Percentiles rank a stretch among this genome's conserved stretches.
Evolutionary conservation across 768 basidiomycete genomes (phyloP).

Genomic region (Boletus reticulatus): DNA sequence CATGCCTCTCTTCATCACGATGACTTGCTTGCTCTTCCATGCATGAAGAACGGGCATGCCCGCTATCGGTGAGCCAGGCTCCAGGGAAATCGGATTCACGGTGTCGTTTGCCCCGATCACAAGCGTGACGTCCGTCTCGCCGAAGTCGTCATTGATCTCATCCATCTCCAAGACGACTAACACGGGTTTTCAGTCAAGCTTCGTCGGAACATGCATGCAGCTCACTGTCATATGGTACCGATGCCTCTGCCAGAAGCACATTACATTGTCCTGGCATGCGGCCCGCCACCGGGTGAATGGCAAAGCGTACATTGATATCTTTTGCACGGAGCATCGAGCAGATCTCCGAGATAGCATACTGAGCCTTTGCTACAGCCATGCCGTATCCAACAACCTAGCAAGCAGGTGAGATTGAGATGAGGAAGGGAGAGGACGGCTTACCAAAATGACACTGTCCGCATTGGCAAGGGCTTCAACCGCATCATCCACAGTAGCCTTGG

Average conservation of each 20-base stretch:
- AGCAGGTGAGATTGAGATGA: slow-evolving; percentile 3
- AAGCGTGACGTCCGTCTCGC: slow-evolving; percentile 84
- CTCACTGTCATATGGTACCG: slow-evolving; percentile 86
- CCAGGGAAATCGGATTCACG: slow-evolving; percentile 86
- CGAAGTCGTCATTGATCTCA: slow-evolving; percentile 91
- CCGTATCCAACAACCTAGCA: slow-evolving; percentile 78
- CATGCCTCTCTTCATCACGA: slow-evolving; percentile 92
- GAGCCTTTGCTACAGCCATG: slow-evolving; percentile 91
- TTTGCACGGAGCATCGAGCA: slow-evolving; percentile 67
- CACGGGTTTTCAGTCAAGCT: background rate
- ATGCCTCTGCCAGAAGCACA: slow-evolving; percentile 86
- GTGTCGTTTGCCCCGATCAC: slow-evolving; percentile 94
- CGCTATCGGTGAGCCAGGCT: slow-evolving; percentile 83
- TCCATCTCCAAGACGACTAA: slow-evolving; percentile 91
- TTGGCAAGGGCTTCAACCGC: slow-evolving; percentile 75
- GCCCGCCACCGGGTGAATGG: slow-evolving; percentile 88
- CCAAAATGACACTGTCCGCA: slow-evolving; percentile 82
- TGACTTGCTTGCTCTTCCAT: slow-evolving; percentile 91
- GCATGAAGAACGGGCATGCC: slow-evolving; percentile 92
- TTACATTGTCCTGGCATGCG: slow-evolving; percentile 95
- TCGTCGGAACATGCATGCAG: slow-evolving; percentile 1
- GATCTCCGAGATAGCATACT: slow-evolving; percentile 77
- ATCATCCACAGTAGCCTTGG: slow-evolving; percentile 76
- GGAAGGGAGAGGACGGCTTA: slow-evolving; percentile 22
- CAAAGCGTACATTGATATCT: slow-evolving; percentile 79